These are phyloP conservation scores for Xanthoconium purpureum DNA, from an alignment of 768 basidiomycete genomes.

Conservation along the genomic window DNA sequence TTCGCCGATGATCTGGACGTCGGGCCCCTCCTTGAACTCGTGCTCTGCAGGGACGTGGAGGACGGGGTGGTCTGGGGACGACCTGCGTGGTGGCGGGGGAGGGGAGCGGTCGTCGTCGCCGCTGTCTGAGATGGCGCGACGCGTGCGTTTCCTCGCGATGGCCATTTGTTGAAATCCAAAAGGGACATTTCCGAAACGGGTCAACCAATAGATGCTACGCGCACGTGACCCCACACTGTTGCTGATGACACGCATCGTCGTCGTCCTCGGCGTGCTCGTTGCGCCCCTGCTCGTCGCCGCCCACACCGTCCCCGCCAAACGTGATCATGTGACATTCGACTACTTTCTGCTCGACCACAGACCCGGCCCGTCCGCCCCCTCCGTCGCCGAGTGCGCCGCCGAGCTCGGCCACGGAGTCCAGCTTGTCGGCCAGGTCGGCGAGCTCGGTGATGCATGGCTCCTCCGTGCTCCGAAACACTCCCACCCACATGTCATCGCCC, in stretches of 20 bases:
- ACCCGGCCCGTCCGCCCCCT: conserved; percentile 47
- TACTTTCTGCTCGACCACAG: conserved; percentile 82
- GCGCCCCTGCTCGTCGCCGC: background rate
- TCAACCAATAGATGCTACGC: background rate
- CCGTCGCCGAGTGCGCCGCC: conserved; percentile 56
- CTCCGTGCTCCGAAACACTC: conserved; percentile 52
- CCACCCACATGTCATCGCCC: conserved; percentile 40
- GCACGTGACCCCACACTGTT: conserved; percentile 13
- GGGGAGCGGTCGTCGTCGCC: conserved; percentile 13
- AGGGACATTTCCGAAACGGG: background rate
- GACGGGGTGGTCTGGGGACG: conserved; percentile 6
- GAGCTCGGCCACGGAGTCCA: conserved; percentile 77
- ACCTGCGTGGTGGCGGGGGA: conserved; percentile 7
- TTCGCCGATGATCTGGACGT: conserved; percentile 46
- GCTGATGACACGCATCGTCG: conserved; percentile 13
- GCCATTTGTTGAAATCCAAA: conserved; percentile 13
- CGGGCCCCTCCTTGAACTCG: conserved; percentile 39
- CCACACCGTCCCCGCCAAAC: conserved; percentile 30
- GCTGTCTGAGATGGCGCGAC: conserved; percentile 19
- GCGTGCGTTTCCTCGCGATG: conserved; percentile 24
- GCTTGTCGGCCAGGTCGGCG: conserved; percentile 84
- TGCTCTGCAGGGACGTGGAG: conserved; percentile 26
- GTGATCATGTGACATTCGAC: conserved; percentile 59
- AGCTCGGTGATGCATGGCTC: conserved; percentile 80
- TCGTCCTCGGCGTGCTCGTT: conserved; percentile 7